phyloP scores from a whole-genome alignment of 106 monocot genomes.

The Platanthera zijinensis region DNA sequence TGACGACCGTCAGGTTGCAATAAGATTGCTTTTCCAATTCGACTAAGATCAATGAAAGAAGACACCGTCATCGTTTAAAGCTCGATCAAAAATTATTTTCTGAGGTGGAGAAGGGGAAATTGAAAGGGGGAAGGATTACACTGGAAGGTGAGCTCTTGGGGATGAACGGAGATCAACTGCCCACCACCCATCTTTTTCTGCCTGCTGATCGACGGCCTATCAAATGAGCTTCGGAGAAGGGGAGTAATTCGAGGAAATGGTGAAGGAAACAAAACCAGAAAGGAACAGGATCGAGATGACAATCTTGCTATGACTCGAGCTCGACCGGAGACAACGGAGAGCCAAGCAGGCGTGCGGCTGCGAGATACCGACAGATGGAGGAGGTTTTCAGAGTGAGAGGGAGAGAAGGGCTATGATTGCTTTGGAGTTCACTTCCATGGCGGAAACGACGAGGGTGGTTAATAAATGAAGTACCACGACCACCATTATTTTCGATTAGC shows the following conservation, averaged over 20 bases:
- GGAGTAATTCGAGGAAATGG: not conserved
- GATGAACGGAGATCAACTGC: slow-evolving; percentile 48
- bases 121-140: slow-evolving; percentile 16
- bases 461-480: too few species aligned
- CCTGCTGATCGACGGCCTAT: slow-evolving; percentile 3
- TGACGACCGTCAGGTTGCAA: slow-evolving; percentile 79
- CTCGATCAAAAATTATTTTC: not conserved
- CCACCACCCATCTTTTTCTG: slow-evolving; percentile 31
- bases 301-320: not conserved
- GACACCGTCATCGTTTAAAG: not conserved
- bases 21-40: slow-evolving; percentile 66
- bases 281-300: not conserved
- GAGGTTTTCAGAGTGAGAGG: slow-evolving; percentile 5
- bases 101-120: not conserved
- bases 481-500: too few species aligned
- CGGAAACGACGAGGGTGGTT: slow-evolving; percentile 13
- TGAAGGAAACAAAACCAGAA: not conserved
- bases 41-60: slow-evolving; percentile 35
- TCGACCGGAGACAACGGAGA: not conserved
- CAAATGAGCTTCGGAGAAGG: not conserved
- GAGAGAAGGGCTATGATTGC: slow-evolving; percentile 5
- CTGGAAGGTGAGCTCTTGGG: slow-evolving; percentile 63
- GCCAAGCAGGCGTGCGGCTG: not conserved
- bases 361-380: not conserved
- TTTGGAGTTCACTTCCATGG: slow-evolving; percentile 5